Evolutionary conservation across 2,329 filamentous ascomycete genomes (phyloP), one percentile per base, ranked within the genome.

Genomic region (Penicillium sp.): DNA sequence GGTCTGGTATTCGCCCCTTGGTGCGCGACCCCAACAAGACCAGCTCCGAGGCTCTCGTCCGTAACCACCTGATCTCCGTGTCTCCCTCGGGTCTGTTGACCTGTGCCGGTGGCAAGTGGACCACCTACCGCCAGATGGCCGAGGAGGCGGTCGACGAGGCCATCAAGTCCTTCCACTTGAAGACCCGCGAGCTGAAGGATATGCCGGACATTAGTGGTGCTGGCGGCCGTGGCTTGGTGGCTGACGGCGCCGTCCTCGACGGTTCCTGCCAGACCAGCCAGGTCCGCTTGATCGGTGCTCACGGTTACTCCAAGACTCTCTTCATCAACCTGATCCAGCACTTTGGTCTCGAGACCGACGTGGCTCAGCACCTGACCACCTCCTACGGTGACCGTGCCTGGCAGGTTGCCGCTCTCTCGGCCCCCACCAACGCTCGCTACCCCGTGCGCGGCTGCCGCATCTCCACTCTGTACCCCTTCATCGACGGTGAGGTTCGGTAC

Each of bases 281-380:
- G 68, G 88, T 96, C 54, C 88, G 90, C 55, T 82, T 96, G 36
- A 82, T 95, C 59, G 92, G 92, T 66, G 90, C 92, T 11, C 92
- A 96, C 73, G 91, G 92, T 55, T 96, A 88, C 80, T 92, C 89
- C 76, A 92, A 92, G 77, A 91, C 92, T 1, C 86, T 97, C 24
- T 96, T 96, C 80, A 96, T 97, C 82, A 93, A 94, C 76, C 81
- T 97, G 37, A 95, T 96, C 72, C 92, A 97, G 76, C 91, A 96
- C 78, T 96, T 91, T 72, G 92, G 92, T 63, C 79, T 97, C 57
- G 93, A 96, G 77, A 96, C 91, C 18, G 92, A 96, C 68, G 91
- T 97, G 19, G 93, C 93, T 46, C 90, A 92, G 78, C 92, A 97
- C 77, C 83, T 97, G 36, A 89, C 89, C 14, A 86, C 90, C 71